Percentiles rank a stretch among this genome's conserved stretches.
Conservation (phyloP, 2,329 filamentous ascomycete species). For the Pseudogymnoascus verrucosus region DNA sequence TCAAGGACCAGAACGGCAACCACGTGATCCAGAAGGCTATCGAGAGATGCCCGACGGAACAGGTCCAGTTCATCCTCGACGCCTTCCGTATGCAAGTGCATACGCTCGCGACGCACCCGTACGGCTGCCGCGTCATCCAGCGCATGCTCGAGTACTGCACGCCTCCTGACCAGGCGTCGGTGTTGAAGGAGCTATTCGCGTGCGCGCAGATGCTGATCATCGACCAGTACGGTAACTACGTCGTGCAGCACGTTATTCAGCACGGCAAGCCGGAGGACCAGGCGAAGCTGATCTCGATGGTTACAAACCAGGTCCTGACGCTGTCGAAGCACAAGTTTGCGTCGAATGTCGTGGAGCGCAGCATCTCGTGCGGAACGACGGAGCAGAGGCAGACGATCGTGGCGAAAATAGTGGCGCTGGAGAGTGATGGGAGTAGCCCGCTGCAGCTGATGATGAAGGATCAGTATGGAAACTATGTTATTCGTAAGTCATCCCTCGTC, state of each 20-base stretch:
- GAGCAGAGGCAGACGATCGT: slow-evolving; percentile 65
- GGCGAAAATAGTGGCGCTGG: slow-evolving; percentile 48
- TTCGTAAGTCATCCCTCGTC: slow-evolving; percentile 61
- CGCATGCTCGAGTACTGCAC: slow-evolving; percentile 79
- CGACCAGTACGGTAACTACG: slow-evolving; percentile 93
- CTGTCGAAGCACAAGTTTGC: slow-evolving; percentile 94
- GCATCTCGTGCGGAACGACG: slow-evolving; percentile 63
- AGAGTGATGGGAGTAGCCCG: slow-evolving; percentile 59
- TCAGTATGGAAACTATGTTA: slow-evolving; percentile 91
- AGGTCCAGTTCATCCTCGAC: slow-evolving; percentile 79
- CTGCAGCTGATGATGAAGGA: slow-evolving; percentile 77
- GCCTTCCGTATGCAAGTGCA: slow-evolving; percentile 70
- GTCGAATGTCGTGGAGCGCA: slow-evolving; percentile 95
- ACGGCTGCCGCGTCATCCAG: slow-evolving; percentile 89
- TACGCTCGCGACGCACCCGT: slow-evolving; percentile 67
- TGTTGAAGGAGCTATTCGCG: slow-evolving; percentile 71
- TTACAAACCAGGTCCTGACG: slow-evolving; percentile 61
- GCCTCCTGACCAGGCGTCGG: slow-evolving; percentile 58
- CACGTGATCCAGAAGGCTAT: slow-evolving; percentile 96
- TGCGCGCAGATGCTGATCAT: slow-evolving; percentile 66
- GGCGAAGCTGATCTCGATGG: slow-evolving; percentile 61
- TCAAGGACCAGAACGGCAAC: slow-evolving; percentile 86
- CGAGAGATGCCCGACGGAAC: slow-evolving; percentile 65
- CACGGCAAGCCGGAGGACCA: slow-evolving; percentile 68
- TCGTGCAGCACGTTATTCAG: slow-evolving; percentile 83